These are phyloP conservation scores for Vigna nakashimae DNA, from an alignment of 306 rosid species.

Conservation along the genomic window DNA sequence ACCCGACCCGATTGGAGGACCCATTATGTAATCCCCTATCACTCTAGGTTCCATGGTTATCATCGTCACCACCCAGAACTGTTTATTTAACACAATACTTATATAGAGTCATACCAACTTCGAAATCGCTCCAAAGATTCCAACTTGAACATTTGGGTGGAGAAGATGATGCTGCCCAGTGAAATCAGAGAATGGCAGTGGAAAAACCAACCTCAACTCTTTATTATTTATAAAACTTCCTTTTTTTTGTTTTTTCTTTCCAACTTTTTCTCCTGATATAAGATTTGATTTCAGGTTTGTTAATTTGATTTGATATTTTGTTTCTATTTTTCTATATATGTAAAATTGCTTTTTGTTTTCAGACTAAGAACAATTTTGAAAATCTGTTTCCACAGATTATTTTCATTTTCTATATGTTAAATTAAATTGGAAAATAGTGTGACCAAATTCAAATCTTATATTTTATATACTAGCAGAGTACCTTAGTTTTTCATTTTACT, in stretches of 20 bases:
- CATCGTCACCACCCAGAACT: slow-evolving; percentile 39
- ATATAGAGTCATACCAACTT: not conserved
- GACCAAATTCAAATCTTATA: no score
- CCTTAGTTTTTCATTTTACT: no score
- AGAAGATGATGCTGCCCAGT: not conserved
- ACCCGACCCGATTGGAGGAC: slow-evolving; percentile 80
- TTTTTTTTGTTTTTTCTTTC: not conserved
- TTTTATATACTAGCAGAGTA: no score
- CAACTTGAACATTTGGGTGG: slow-evolving; percentile 9
- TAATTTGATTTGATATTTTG: not conserved
- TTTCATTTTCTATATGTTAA: not conserved
- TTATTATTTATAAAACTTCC: not conserved
- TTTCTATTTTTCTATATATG: no score
- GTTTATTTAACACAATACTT: not conserved
- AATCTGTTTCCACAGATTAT: not conserved
- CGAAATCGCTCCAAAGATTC: slow-evolving; percentile 21
- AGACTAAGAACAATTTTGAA: not conserved
- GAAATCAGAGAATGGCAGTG: not conserved
- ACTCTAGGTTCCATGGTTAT: slow-evolving; percentile 62
- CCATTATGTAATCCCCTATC: slow-evolving; percentile 84
- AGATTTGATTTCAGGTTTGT: slow-evolving; percentile 4
- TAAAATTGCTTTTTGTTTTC: no score
- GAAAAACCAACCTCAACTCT: not conserved
- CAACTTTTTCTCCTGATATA: not conserved
- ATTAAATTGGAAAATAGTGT: no score